Evolutionary conservation across 257 asterid genomes (phyloP), one percentile per base, ranked within the genome.

Genomic region (Jasminum sambac): DNA sequence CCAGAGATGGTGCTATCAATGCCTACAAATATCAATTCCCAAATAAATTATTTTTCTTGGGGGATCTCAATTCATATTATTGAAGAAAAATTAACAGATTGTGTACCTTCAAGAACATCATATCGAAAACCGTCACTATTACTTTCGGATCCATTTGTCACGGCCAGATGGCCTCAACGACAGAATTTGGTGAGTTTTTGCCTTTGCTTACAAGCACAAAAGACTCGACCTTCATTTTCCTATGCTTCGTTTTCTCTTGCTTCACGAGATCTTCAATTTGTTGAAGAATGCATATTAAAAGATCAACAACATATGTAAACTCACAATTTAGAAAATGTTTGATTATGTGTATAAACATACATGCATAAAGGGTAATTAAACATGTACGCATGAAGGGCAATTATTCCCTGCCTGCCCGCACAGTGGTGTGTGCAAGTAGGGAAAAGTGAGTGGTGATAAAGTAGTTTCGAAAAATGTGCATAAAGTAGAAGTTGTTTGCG

Each of bases 231-330:
- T 72, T 79, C 36, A 77, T 60, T 68, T 72, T 78, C 71, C 61
- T 85, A 12, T 87, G 89, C 82, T 78, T 86, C 83, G 48, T 69
- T 30, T 26, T 57, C 38, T 73, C 89, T 86, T 79, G 82, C 82
- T 81, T 82, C 39, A 19, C 76, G 1, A 43, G 65, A 74, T 63
- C 95, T 81, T 82, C 71, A 44, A 5, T 14, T 12, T 44, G 55
- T 3, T 24, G 17, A 50, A 71, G 46, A 75, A 62, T 68, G 66
- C 34, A 74, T 34, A 63, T 63, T 59, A 74, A 69, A 26, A 69
- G 62, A 70, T 58, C 5, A 61, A 70, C 9, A 65, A 40, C 75
- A 14, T 38, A 74, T 61, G 71, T 70, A 70, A 64, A 67, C 44
- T 39, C 66, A 38, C 55, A 6, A 58, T 24, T 24, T 23, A 55